Evolutionary conservation across 1,284 basidiomycete genomes (phyloP), one percentile per base, ranked within the genome.

Genomic region (Ustilago tritici): DNA sequence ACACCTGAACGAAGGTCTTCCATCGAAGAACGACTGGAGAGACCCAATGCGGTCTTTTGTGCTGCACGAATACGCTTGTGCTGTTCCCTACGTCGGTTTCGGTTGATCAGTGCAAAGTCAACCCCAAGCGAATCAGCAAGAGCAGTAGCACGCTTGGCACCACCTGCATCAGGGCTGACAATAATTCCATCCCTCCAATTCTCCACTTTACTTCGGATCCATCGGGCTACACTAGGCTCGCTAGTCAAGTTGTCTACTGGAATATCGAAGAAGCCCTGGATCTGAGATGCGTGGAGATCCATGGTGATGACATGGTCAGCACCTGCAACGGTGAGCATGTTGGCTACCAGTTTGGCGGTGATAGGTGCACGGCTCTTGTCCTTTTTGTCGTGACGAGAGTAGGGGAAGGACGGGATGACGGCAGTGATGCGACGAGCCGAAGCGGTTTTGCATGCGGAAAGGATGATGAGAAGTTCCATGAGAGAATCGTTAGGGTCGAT

Each of bases 241-340:
- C 76, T 79, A 23, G 79, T 82, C 34, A 86, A 73, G 87, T 99
- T 99, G 89, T 99, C 96, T 65, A 98, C 95, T 17, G 96, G 97
- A 80, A 99, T 95, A 87, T 99, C 95, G 86, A 99, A 99, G 89
- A 99, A 99, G 12, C 96, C 96, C 87, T 99, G 96, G 78, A 99
- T 98, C 89, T 99, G 96, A 80, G 93, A 95, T 12, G 96, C 97
- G 86, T 99, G 96, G 47, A 99, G 89, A 87, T 99, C 96, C 92
- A 99, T 95, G 23, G 96, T 99, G 84, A 99, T 99, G 84, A 99
- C 93, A 86, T 99, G 96, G 88, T 99, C 95, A 80, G 94, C 95
- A 35, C 96, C 96, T 15, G 97, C 96, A 32, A 97, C 93, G 47
- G 92, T 93, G 68, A 99, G 90, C 91, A 99, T 95, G 88, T 98